Conservation (phyloP, 2,329 filamentous ascomycete genomes). For the Sclerotinia trifoliorum region DNA sequence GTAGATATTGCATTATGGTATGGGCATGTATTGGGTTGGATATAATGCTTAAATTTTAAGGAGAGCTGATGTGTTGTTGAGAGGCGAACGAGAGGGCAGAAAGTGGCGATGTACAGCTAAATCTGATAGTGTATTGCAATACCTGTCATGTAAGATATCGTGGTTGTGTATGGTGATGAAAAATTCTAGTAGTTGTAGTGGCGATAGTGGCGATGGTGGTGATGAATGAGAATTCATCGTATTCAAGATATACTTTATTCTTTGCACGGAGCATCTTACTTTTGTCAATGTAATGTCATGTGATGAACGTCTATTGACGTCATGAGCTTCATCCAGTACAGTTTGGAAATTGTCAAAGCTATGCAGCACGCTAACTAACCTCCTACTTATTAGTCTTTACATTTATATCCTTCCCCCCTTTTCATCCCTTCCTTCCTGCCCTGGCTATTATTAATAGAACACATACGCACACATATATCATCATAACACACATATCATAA, state of each 20-base stretch:
- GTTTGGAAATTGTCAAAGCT: not conserved
- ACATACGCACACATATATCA: no score
- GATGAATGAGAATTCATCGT: not conserved
- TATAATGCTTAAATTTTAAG: conserved; percentile 20
- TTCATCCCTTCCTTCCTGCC: no score
- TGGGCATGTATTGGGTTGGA: not conserved
- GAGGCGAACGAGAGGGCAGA: not conserved
- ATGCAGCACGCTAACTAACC: no score
- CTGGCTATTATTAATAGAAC: no score
- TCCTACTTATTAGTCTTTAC: no score
- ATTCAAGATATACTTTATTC: not conserved
- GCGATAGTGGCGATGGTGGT: not conserved
- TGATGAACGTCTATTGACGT: not conserved
- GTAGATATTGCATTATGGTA: conserved; percentile 5
- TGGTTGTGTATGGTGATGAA: not conserved
- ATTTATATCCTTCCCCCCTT: no score
- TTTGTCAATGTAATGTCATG: not conserved
- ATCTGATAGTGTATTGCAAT: not conserved
- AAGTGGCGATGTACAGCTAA: not conserved
- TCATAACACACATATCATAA: no score
- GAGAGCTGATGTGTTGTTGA: not conserved
- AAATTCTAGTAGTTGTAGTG: not conserved
- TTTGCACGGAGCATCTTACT: not conserved
- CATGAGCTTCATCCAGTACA: not conserved
- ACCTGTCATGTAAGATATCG: not conserved